A percentile compares a stretch with the other conserved stretches of the same genome.
These are phyloP conservation scores for Fusarium falciforme DNA, from an alignment of 2,329 filamentous ascomycete species.

Conservation along the genomic window DNA sequence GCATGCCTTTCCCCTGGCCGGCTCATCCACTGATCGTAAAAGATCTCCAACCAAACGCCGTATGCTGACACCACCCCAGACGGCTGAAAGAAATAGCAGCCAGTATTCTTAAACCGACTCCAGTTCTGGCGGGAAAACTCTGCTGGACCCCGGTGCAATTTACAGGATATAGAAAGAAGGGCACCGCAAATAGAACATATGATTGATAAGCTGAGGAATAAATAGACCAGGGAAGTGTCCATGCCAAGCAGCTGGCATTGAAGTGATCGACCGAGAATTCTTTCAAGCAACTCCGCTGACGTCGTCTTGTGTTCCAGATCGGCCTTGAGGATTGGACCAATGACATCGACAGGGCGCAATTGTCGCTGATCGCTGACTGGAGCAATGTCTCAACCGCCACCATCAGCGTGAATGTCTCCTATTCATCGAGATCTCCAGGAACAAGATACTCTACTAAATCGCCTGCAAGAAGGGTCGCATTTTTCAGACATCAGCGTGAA, in stretches of 20 bases:
- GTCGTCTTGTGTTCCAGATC: conserved; percentile 1
- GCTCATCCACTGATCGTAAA: not conserved
- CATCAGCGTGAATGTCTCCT: conserved; percentile 20
- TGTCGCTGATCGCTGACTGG: not conserved
- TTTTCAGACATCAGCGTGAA: not conserved
- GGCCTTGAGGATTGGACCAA: not conserved
- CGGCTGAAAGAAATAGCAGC: not conserved
- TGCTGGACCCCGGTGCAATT: not conserved
- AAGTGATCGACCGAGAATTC: not conserved
- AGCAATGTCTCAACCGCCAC: not conserved
- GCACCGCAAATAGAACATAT: not conserved
- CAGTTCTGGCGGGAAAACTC: not conserved
- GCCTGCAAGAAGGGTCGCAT: not conserved
- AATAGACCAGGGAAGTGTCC: not conserved
- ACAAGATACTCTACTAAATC: not conserved
- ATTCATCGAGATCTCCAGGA: conserved; percentile 5
- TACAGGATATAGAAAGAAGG: not conserved
- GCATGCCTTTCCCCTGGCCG: not conserved
- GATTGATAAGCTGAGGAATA: not conserved
- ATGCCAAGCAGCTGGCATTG: not conserved
- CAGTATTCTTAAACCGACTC: not conserved
- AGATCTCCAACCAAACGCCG: not conserved
- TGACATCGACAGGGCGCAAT: conserved; percentile 23
- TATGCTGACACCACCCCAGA: not conserved
- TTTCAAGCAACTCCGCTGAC: conserved; percentile 9